Conservation (phyloP, 257 asterid species). For the Fraxinus quadrangulata region DNA sequence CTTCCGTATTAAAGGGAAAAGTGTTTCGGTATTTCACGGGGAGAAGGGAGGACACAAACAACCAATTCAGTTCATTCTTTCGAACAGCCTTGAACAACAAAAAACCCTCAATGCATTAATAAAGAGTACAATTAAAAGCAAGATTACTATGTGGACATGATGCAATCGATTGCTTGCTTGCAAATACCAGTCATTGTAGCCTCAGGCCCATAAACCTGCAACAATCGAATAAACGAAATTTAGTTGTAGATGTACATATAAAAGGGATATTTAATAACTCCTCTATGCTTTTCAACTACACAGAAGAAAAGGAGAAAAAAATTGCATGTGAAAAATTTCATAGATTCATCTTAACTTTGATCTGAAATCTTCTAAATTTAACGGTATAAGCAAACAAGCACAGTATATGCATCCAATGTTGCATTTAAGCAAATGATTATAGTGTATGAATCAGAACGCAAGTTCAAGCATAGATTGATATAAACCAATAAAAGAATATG, state of each 20-base stretch:
- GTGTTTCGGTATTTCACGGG: not conserved
- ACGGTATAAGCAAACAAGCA: not conserved
- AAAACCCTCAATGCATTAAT: not conserved
- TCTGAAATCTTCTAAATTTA: not conserved
- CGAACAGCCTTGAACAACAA: not conserved
- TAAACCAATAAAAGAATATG: not conserved
- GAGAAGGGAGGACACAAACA: not conserved
- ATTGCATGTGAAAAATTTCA: not conserved
- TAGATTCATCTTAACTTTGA: not conserved
- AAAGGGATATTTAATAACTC: not conserved
- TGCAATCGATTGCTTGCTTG: constrained; percentile 78
- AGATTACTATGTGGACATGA: constrained; percentile 54
- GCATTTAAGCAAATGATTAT: not conserved
- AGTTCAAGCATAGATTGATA: not conserved
- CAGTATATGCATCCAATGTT: not conserved
- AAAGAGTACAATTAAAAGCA: not conserved
- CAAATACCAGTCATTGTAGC: constrained; percentile 93
- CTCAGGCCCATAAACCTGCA: constrained; percentile 85
- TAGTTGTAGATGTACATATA: not conserved
- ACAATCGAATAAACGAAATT: not conserved
- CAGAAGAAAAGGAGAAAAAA: not conserved
- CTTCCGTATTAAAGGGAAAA: not conserved
- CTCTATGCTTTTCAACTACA: not conserved
- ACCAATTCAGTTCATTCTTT: not conserved
- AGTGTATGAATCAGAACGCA: not conserved